These are phyloP conservation scores for Fusarium euwallaceae DNA, from an alignment of 2,329 filamentous ascomycete species.

Conservation along the genomic window DNA sequence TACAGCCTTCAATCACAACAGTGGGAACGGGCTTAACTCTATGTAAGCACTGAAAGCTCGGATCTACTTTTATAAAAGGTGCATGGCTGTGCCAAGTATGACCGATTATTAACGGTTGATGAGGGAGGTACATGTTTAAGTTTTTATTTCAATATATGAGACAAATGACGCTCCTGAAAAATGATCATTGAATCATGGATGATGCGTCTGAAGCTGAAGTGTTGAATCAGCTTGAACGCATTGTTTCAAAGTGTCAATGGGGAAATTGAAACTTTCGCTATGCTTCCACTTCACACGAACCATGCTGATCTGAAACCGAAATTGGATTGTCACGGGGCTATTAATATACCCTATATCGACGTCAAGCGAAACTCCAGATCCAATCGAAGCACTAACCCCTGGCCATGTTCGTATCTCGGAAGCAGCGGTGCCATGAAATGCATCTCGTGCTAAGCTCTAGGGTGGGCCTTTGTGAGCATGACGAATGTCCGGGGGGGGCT, in stretches of 20 bases:
- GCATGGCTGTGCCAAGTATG: neutral
- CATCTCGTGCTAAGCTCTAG: neutral
- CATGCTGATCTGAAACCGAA: neutral
- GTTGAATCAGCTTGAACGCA: neutral
- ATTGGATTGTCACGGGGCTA: neutral
- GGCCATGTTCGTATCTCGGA: neutral
- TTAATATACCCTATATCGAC: neutral
- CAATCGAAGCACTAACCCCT: neutral
- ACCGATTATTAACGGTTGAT: neutral
- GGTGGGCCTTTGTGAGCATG: conserved; percentile 3
- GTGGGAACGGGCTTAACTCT: neutral
- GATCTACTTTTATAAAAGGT: neutral
- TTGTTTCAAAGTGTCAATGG: neutral
- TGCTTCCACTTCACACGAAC: neutral
- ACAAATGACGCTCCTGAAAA: neutral
- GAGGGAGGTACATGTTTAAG: neutral
- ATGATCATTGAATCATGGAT: neutral
- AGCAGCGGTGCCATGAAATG: neutral
- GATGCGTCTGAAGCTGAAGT: neutral
- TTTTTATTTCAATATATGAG: neutral
- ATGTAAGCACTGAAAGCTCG: neutral
- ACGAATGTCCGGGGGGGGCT: neutral
- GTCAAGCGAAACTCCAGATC: neutral
- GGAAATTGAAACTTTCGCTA: neutral
- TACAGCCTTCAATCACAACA: neutral